A percentile compares a stretch with the other conserved stretches of the same genome.
Evolutionary conservation across 2,329 filamentous ascomycete genomes (phyloP).

Genomic region (Volutella citrinella): DNA sequence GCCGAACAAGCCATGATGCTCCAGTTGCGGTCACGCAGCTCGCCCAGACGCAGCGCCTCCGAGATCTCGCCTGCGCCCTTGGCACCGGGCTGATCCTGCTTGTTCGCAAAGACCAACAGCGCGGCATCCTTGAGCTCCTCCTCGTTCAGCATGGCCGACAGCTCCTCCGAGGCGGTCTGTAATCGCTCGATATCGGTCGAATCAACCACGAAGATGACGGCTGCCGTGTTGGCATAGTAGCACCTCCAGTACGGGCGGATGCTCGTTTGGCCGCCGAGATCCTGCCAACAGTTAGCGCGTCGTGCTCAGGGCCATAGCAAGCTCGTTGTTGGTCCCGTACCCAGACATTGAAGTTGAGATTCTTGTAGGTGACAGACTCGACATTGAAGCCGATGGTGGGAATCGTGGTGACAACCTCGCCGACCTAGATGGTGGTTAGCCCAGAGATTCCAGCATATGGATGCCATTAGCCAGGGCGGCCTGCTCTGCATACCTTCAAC

Average conservation of each 20-base stretch:
- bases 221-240: slow-evolving; percentile 98
- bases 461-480: too few species aligned
- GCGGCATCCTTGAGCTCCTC: slow-evolving; percentile 93
- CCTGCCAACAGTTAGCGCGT: slow-evolving; percentile 55
- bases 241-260: slow-evolving; percentile 99
- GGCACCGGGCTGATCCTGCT: slow-evolving; percentile 96
- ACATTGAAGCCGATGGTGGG: slow-evolving; percentile 99
- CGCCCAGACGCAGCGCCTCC: slow-evolving; percentile 84
- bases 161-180: slow-evolving; percentile 87
- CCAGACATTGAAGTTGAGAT: slow-evolving; percentile 99
- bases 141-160: slow-evolving; percentile 93
- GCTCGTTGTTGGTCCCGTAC: slow-evolving; percentile 60
- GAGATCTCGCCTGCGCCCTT: slow-evolving; percentile 97
- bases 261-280: slow-evolving; percentile 95
- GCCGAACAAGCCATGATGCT: slow-evolving; percentile 98
- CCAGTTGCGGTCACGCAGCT: slow-evolving; percentile 96
- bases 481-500: slow-evolving; percentile 83
- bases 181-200: slow-evolving; percentile 95
- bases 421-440: slow-evolving; percentile 72
- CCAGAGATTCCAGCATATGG: too few species aligned
- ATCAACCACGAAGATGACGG: slow-evolving; percentile 98
- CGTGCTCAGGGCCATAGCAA: too few species aligned
- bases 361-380: slow-evolving; percentile 97
- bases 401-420: slow-evolving; percentile 98
- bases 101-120: slow-evolving; percentile 95